A percentile compares a stretch with the other conserved stretches of the same genome.
Conservation (phyloP, 2,329 filamentous ascomycete species). For the Rhinocladiella mackenziei region DNA sequence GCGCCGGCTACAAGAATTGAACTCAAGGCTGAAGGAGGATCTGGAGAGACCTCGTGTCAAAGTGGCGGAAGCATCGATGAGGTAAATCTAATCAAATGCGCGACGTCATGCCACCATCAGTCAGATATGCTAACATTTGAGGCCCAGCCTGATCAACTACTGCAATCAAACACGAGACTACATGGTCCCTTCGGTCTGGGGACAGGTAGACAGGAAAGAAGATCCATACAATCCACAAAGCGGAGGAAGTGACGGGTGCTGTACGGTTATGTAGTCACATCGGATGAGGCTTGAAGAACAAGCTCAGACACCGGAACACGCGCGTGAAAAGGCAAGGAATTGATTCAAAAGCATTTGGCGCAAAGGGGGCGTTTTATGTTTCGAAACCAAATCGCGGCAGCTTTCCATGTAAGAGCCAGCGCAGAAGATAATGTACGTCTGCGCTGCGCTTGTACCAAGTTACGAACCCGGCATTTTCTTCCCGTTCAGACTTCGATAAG, state of each 20-base stretch:
- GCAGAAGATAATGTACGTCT: conserved; percentile 8
- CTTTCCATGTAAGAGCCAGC: conserved; percentile 15
- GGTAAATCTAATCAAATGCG: conserved; percentile 51
- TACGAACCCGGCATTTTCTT: not conserved
- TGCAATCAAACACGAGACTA: conserved; percentile 98
- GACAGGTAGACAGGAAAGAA: conserved; percentile 85
- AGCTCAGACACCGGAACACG: conserved; percentile 3
- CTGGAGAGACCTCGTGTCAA: conserved; percentile 92
- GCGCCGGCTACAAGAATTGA: conserved; percentile 90
- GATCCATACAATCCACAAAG: conserved; percentile 98
- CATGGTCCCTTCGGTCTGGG: conserved; percentile 98
- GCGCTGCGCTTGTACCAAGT: conserved; percentile 2
- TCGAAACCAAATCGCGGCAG: conserved; percentile 11
- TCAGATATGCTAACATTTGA: conserved; percentile 4
- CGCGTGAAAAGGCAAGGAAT: conserved; percentile 4
- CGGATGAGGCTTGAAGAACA: conserved; percentile 1
- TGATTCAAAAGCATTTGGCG: conserved; percentile 32
- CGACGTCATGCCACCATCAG: not conserved
- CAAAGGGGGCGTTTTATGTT: conserved; percentile 53
- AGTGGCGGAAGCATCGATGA: conserved; percentile 86
- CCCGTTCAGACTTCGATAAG: conserved; percentile 8
- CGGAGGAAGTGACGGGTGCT: conserved; percentile 71
- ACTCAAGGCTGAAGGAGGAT: conserved; percentile 92
- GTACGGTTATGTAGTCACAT: conserved; percentile 75
- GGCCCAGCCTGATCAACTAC: conserved; percentile 84